A percentile compares a stretch with the other conserved stretches of the same genome.
Conservation (phyloP, 2,329 filamentous ascomycete genomes). For the Trichoderma polysporum region DNA sequence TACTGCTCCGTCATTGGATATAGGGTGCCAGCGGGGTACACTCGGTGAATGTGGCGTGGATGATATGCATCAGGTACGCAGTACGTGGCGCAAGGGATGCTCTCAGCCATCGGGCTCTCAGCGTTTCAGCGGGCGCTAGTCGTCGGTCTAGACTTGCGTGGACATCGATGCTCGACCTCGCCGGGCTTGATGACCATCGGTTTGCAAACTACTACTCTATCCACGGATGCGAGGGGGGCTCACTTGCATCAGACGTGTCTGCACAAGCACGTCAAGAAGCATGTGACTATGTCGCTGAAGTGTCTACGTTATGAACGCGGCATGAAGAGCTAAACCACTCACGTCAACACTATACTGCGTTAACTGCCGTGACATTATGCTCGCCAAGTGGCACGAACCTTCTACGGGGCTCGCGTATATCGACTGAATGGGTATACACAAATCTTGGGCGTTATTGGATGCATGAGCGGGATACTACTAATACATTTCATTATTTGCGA, state of each 20-base stretch:
- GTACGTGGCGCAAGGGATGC: constrained; percentile 18
- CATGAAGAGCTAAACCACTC: neutral
- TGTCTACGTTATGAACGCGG: neutral
- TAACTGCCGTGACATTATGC: neutral
- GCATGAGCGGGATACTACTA: neutral
- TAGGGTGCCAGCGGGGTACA: constrained; percentile 8
- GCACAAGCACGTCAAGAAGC: neutral
- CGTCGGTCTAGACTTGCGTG: constrained; percentile 12
- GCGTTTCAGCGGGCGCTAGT: constrained; percentile 9
- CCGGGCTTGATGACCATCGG: neutral
- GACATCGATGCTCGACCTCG: constrained; percentile 7
- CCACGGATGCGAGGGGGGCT: constrained; percentile 6
- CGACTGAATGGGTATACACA: neutral
- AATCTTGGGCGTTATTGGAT: neutral
- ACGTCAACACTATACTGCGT: neutral
- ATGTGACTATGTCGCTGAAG: constrained; percentile 1
- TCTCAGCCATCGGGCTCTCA: constrained; percentile 9
- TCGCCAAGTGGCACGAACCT: constrained; percentile 16
- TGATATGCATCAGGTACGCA: constrained; percentile 19
- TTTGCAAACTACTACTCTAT: constrained; percentile 2
- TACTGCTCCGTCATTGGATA: constrained; percentile 19
- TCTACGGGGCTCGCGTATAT: neutral
- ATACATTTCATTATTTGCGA: neutral
- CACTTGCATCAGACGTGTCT: constrained; percentile 3
- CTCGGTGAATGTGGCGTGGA: constrained; percentile 20